These are phyloP conservation scores for Pichia sp. DNA, from an alignment of 1,139 yeast genomes.

Conservation along the genomic window DNA sequence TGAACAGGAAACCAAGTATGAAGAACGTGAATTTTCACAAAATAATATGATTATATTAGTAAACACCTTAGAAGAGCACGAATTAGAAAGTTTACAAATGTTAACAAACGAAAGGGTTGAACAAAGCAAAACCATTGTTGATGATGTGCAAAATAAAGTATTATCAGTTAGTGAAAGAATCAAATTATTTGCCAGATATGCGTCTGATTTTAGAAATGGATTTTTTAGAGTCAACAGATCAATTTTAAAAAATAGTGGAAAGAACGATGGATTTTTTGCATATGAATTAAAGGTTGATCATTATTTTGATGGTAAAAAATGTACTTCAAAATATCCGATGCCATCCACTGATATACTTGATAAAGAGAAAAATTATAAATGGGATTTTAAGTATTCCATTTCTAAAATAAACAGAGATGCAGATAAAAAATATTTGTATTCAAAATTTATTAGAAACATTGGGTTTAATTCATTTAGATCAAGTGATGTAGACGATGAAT, in stretches of 20 bases:
- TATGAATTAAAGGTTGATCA: slow-evolving; percentile 25
- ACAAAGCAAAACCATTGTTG: slow-evolving; percentile 4
- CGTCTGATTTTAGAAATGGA: slow-evolving; percentile 10
- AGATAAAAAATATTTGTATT: slow-evolving; percentile 13
- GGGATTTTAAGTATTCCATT: slow-evolving; percentile 27
- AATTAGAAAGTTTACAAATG: slow-evolving; percentile 13
- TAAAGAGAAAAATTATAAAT: slow-evolving; percentile 11
- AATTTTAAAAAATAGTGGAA: slow-evolving; percentile 14
- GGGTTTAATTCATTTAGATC: slow-evolving; percentile 12
- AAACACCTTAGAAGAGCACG: slow-evolving; percentile 11
- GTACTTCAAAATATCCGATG: slow-evolving; percentile 20
- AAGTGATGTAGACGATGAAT: slow-evolving; percentile 19
- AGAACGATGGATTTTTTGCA: slow-evolving; percentile 17
- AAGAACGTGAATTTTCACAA: background rate
- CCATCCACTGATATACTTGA: slow-evolving; percentile 24
- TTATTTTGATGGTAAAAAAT: slow-evolving; percentile 21
- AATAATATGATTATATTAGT: slow-evolving; percentile 12
- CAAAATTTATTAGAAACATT: slow-evolving; percentile 25
- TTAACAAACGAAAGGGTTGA: slow-evolving; percentile 13
- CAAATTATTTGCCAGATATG: slow-evolving; percentile 13
- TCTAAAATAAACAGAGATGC: slow-evolving; percentile 12
- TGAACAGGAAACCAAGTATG: background rate
- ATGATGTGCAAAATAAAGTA: slow-evolving; percentile 1
- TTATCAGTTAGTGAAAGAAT: slow-evolving; percentile 15
- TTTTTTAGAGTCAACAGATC: slow-evolving; percentile 13